Base-by-base conservation (phyloP, 2,329 filamentous ascomycete species). In the Tympanopsis confertula region DNA sequence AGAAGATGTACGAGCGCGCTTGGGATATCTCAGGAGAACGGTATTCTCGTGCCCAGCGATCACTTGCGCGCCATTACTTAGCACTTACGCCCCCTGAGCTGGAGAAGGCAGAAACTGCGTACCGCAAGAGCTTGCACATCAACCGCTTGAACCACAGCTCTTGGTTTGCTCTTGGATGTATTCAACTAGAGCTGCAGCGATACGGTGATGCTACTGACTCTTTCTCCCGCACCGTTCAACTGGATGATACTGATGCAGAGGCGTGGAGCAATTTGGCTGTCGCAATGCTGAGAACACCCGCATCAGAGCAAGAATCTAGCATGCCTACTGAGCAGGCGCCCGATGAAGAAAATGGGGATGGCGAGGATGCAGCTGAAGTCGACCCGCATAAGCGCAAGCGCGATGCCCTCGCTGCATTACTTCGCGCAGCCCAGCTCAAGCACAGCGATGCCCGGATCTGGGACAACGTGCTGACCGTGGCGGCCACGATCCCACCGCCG, bases 231-330 rank as follows among this genome's bases (percentile, higher is more conserved):
- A 71, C 71, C n/a, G 73, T 82, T 1, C 71, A 78, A 47, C 62
- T 82, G 19, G 78, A 82, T 42, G 75, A 81, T 38, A 62, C 63
- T 24, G 78, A 82, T 47, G 78, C 74, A 2, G 75, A 82, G 52
- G 67, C 70, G 13, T 82, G 78, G 78, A 77, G 71, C 44, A 82
- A 82, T 48, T 65, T 82, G 28, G 78, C 75, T 1, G 74, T 74
- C 1, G 72, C 78, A 0, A 63, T 82, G 5, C 58, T 74, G 50
- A 29, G 37, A 32, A 33, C 30, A 10, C 30, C 30, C 30, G 35
- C 28, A 5, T 42, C 35, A 39, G 17, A 12, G 17, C 17, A 29
- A 13, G 15, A 14, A 19, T 17, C 33, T 14, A n/a, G 7, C 7
- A 26, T 10, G 7, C 26, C 19, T 4, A 24, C 19, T 10, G 17